Evolutionary conservation across 768 basidiomycete species (phyloP).

Genomic region (Kwoniella shandongensis): DNA sequence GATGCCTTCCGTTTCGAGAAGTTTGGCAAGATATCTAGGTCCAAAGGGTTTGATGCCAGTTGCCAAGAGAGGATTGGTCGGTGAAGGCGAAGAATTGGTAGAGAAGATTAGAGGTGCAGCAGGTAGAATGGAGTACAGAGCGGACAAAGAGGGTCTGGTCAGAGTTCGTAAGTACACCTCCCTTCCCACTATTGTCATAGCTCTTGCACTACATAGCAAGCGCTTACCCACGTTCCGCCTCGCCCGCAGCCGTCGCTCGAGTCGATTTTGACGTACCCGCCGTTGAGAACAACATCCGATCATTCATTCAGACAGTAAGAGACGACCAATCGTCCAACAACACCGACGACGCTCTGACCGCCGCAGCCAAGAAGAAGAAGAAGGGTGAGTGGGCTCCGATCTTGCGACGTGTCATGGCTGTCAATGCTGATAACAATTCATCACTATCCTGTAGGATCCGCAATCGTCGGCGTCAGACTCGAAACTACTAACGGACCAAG

Average conservation of each 20-base stretch:
- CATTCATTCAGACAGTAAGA: conserved; percentile 61
- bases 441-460: conserved; percentile 55
- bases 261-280: conserved; percentile 69
- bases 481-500: conserved; percentile 87
- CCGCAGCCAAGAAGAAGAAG: conserved; percentile 63
- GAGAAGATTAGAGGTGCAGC: conserved; percentile 75
- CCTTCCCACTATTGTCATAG: too few species aligned
- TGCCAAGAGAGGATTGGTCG: conserved; percentile 88
- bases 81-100: conserved; percentile 69
- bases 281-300: conserved; percentile 72
- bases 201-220: background rate
- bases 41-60: conserved; percentile 95
- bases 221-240: background rate
- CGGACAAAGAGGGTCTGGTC: conserved; percentile 81
- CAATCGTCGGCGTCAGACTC: conserved; percentile 76
- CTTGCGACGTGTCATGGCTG: background rate
- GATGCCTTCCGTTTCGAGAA: conserved; percentile 71
- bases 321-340: conserved; percentile 24
- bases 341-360: conserved; percentile 53
- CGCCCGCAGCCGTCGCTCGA: conserved; percentile 30
- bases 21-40: conserved; percentile 73
- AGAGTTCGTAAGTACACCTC: conserved; percentile 63
- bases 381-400: conserved; percentile 51
- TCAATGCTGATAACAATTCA: too few species aligned
- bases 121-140: conserved; percentile 88